Evolutionary conservation across 805 yeast species (phyloP).

Genomic region (Debaryomyces prosopidis): DNA sequence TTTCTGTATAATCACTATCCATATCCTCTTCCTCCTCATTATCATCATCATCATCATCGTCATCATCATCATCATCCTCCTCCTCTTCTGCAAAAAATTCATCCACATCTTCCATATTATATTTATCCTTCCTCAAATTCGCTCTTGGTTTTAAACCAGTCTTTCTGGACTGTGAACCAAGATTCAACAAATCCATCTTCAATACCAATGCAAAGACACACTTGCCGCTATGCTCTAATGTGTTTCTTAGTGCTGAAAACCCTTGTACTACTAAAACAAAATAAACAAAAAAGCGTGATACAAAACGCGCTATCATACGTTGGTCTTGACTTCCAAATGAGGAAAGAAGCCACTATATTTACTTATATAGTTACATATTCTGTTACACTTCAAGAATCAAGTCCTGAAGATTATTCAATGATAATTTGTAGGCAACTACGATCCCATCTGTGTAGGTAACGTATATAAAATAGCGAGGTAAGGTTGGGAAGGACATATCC

Average conservation of each 20-base stretch:
- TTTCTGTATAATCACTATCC: constrained; percentile 2
- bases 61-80: constrained; percentile 10
- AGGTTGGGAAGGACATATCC: constrained; percentile 19
- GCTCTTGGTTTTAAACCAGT: constrained; percentile 56
- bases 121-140: constrained; percentile 52
- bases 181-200: constrained; percentile 41
- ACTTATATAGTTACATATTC: too few species aligned
- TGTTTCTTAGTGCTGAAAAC: not conserved
- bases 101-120: constrained; percentile 68
- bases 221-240: not conserved
- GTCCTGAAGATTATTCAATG: constrained; percentile 5
- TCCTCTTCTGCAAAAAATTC: constrained; percentile 64
- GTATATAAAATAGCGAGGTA: constrained; percentile 31
- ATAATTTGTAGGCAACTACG: constrained; percentile 20
- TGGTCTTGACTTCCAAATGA: constrained; percentile 10
- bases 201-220: not conserved
- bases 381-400: not conserved
- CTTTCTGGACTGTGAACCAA: constrained; percentile 65
- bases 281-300: constrained; percentile 5
- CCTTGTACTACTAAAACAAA: constrained; percentile 5
- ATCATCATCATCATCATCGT: not conserved
- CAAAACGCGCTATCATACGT: constrained; percentile 4
- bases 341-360: not conserved
- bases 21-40: not conserved
- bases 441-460: constrained; percentile 37